Conservation (phyloP, 2,329 filamentous ascomycete species). For the Aspergillus fructus region DNA sequence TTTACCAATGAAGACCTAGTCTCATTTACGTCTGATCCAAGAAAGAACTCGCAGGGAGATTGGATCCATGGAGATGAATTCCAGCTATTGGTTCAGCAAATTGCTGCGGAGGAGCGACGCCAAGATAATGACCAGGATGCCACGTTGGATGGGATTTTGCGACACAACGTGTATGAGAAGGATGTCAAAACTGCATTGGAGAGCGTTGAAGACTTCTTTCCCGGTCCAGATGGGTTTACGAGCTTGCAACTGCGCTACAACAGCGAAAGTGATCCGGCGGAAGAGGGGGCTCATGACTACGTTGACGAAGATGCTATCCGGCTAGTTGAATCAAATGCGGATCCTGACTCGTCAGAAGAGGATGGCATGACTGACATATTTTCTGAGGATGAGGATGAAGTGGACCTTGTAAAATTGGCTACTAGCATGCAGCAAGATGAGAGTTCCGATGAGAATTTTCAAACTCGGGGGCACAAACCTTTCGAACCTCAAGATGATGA, state of each 20-base stretch:
- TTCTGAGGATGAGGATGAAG: slow-evolving; percentile 18
- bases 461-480: slow-evolving; percentile 6
- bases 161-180: slow-evolving; percentile 52
- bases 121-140: slow-evolving; percentile 45
- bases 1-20: slow-evolving; percentile 79
- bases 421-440: slow-evolving; percentile 23
- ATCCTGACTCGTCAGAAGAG: slow-evolving; percentile 45
- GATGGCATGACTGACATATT: slow-evolving; percentile 32
- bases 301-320: slow-evolving; percentile 65
- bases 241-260: slow-evolving; percentile 19
- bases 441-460: slow-evolving; percentile 23
- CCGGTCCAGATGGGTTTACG: slow-evolving; percentile 55
- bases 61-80: slow-evolving; percentile 95
- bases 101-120: slow-evolving; percentile 64
- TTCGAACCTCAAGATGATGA: neutral
- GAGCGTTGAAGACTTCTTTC: slow-evolving; percentile 84
- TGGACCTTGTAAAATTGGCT: slow-evolving; percentile 8
- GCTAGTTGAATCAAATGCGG: slow-evolving; percentile 44
- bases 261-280: slow-evolving; percentile 10
- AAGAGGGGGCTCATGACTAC: slow-evolving; percentile 42
- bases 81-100: slow-evolving; percentile 60
- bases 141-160: slow-evolving; percentile 67
- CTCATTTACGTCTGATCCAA: slow-evolving; percentile 82
- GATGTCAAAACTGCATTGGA: slow-evolving; percentile 74
- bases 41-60: slow-evolving; percentile 68